Evolutionary conservation across 2,329 filamentous ascomycete species (phyloP).

Genomic region (Curvularia sp.): DNA sequence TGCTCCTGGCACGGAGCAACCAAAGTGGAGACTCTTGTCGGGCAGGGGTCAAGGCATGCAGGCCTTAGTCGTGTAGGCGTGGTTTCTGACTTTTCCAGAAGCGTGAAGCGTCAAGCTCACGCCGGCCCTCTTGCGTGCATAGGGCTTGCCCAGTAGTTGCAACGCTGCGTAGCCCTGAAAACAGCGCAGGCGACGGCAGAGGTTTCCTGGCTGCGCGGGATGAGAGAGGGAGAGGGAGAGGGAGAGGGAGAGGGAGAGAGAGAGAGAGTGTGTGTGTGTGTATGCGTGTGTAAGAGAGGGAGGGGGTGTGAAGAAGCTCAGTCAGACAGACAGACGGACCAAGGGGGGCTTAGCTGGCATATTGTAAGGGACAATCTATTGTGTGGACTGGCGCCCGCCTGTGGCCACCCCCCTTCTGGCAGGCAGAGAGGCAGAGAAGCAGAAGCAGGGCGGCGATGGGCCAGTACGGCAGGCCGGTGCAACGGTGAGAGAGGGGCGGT

Average conservation of each 20-base stretch:
- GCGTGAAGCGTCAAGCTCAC: constrained; percentile 14
- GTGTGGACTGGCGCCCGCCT: constrained; percentile 27
- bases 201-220: constrained; percentile 29
- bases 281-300: background rate
- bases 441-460: constrained; percentile 23
- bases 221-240: background rate
- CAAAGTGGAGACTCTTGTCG: constrained; percentile 27
- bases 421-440: background rate
- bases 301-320: background rate
- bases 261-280: background rate
- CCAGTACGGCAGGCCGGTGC: constrained; percentile 19
- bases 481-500: constrained; percentile 19
- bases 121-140: constrained; percentile 16
- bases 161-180: constrained; percentile 7
- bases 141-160: constrained; percentile 14
- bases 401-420: constrained; percentile 26
- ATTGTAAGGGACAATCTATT: constrained; percentile 23
- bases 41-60: constrained; percentile 36
- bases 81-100: constrained; percentile 15
- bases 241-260: background rate
- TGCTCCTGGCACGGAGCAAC: constrained; percentile 31
- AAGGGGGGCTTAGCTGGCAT: constrained; percentile 19
- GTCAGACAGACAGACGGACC: constrained; percentile 29
- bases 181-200: constrained; percentile 9
- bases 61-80: constrained; percentile 34